Conservation (phyloP, 1,139 yeast genomes). For the Yamadazyma songkhlaensis region DNA sequence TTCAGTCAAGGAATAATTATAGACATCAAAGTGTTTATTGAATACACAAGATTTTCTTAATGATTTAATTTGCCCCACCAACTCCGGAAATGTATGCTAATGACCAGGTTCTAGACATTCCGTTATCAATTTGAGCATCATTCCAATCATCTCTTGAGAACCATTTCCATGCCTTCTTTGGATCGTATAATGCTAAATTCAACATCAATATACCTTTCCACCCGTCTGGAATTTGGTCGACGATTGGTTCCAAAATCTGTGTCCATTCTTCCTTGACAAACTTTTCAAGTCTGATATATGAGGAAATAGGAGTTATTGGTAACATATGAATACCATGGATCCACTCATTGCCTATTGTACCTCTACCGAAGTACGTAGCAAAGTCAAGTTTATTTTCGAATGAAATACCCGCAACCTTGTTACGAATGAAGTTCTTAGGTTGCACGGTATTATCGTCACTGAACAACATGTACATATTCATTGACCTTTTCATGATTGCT, state of each 20-base stretch:
- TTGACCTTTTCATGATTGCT: slow-evolving; percentile 39
- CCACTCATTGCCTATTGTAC: slow-evolving; percentile 43
- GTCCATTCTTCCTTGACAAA: slow-evolving; percentile 47
- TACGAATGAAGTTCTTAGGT: slow-evolving; percentile 35
- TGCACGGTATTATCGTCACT: slow-evolving; percentile 37
- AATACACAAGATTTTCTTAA: neutral
- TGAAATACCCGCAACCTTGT: slow-evolving; percentile 45
- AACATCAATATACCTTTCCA: slow-evolving; percentile 46
- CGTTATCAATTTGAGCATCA: slow-evolving; percentile 37
- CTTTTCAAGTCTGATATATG: slow-evolving; percentile 31
- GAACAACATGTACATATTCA: slow-evolving; percentile 45
- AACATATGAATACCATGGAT: slow-evolving; percentile 50
- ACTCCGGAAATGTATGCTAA: slow-evolving; percentile 42
- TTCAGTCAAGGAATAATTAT: too few relatives aligned
- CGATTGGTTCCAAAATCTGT: slow-evolving; percentile 27
- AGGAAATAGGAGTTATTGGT: slow-evolving; percentile 44
- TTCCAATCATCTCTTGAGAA: slow-evolving; percentile 40
- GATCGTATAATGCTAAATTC: slow-evolving; percentile 37
- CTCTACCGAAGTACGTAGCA: slow-evolving; percentile 45
- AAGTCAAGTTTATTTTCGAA: slow-evolving; percentile 46
- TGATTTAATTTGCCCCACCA: slow-evolving; percentile 20
- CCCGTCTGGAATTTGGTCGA: slow-evolving; percentile 41
- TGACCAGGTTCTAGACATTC: slow-evolving; percentile 47
- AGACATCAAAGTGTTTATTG: too few relatives aligned
- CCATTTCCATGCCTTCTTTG: slow-evolving; percentile 36